Base-by-base conservation (phyloP, 2,329 filamentous ascomycete genomes). In the Cladophialophora chaetospira region DNA sequence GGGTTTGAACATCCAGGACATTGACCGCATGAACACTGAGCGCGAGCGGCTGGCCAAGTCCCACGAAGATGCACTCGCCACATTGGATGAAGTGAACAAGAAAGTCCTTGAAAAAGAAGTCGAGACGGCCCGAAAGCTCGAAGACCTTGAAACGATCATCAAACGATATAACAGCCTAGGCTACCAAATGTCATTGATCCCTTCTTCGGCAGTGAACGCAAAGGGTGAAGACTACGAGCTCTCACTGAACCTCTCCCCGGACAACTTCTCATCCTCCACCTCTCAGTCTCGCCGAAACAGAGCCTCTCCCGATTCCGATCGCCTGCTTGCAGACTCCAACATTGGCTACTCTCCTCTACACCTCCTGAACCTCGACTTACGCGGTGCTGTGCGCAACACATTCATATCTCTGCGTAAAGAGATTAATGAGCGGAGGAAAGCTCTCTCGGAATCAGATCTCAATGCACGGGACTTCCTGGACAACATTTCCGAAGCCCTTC, bases 1-100 rank as follows among this genome's bases (percentile, higher is more conserved):
- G 70, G 94, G 94, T 2, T 92, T 99, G 71, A 95, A 91, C 68
- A 95, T 97, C 75, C 89, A 94, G 75, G 94, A 99, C 81, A 97
- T 99, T 70, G 94, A 99, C 80, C 91, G 94, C 72, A 97, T 99
- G 93, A 96, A 91, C 66, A 87, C 89, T 31, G 94, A 99, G 72
- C 87, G 92, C 51, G 94, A 99, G 68, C 86, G 94, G 44, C 82
- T 99, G n/a, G 90, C 96, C 63, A 92, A 88, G 67, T 89, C 87
- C 38, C 87, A 96, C 42, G 91, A 96, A 66, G 83, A 86, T 2
- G 88, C 90, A 0, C 81, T 84, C 4, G 80, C 83, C 53, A 83
- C 90, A 50, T 79, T 97, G 0, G 92, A 97, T 55, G 94, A 97
- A 61, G 83, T 88, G 6, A 95, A 95, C 76, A 87, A 84, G 63